A percentile compares a stretch with the other conserved stretches of the same genome.
Conservation (phyloP, 192 early-diverging fungal species). For the Phlyctochytrium bullatum region DNA sequence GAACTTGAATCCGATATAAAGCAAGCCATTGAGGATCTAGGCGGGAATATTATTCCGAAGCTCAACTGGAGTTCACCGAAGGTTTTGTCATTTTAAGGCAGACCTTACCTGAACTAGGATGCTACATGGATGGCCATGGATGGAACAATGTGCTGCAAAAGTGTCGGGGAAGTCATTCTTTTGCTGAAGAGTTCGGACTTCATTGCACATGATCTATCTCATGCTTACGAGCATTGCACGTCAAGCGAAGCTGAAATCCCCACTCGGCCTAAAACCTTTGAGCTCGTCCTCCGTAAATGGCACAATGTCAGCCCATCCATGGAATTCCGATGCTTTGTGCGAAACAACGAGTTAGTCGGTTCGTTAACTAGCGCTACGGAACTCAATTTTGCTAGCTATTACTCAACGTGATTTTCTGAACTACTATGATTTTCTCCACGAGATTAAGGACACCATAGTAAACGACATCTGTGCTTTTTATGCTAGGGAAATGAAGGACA, state of each 20-base stretch:
- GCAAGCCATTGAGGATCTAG: constrained; percentile 65
- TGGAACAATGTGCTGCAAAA: constrained; percentile 74
- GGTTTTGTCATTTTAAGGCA: constrained; percentile 29
- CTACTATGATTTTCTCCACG: constrained; percentile 74
- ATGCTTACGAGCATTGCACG: constrained; percentile 71
- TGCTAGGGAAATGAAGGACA: constrained; percentile 53
- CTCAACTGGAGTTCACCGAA: constrained; percentile 94
- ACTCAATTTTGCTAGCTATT: constrained; percentile 40
- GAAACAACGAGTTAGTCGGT: constrained; percentile 66
- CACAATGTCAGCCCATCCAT: constrained; percentile 83
- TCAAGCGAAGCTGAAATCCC: neutral
- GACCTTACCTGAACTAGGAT: constrained; percentile 47
- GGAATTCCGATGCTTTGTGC: constrained; percentile 97
- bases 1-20: constrained; percentile 62
- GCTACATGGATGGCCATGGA: constrained; percentile 87
- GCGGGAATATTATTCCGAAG: constrained; percentile 86
- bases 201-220: constrained; percentile 75
- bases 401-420: constrained; percentile 81
- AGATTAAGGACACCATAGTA: constrained; percentile 50
- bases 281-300: constrained; percentile 89
- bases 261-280: constrained; percentile 39
- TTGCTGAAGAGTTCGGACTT: constrained; percentile 93
- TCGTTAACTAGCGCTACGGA: constrained; percentile 16
- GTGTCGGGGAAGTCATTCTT: constrained; percentile 75
- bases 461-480: constrained; percentile 66